Percentiles rank a stretch among this genome's conserved stretches.
Evolutionary conservation across 768 basidiomycete species (phyloP).

Genomic region (Boletus rufocinnamomeus): DNA sequence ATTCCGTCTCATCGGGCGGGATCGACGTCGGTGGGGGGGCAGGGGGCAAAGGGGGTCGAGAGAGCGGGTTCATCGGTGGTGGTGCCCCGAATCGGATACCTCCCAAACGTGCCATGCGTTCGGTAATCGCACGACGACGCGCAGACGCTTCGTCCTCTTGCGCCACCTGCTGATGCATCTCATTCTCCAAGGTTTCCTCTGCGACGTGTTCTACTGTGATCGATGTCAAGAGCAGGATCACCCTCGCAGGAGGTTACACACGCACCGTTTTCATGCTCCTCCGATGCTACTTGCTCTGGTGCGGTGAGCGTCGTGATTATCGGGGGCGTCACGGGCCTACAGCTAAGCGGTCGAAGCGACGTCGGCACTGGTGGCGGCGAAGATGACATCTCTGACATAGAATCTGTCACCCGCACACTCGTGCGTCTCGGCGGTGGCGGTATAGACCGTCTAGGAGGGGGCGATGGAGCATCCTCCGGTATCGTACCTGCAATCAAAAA

Average conservation of each 20-base stretch:
- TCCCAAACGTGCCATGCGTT: conserved; percentile 93
- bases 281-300: conserved; percentile 11
- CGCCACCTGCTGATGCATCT: conserved; percentile 16
- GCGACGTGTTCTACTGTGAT: conserved; percentile 2
- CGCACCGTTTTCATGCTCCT: conserved; percentile 14
- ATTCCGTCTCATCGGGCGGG: conserved; percentile 27
- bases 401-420: conserved; percentile 19
- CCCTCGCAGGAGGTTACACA: neutral
- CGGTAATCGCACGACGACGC: conserved; percentile 75
- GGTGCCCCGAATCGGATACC: conserved; percentile 82
- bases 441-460: conserved; percentile 21
- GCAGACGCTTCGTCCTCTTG: conserved; percentile 50
- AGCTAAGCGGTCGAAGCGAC: conserved; percentile 16
- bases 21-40: conserved; percentile 40
- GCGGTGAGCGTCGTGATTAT: conserved; percentile 25
- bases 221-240: neutral
- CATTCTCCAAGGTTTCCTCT: conserved; percentile 13
- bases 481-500: conserved; percentile 12
- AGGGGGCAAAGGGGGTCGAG: conserved; percentile 40
- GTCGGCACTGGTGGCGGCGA: conserved; percentile 25
- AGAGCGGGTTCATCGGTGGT: conserved; percentile 41
- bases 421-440: conserved; percentile 28
- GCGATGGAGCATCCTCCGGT: conserved; percentile 13
- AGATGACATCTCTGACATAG: conserved; percentile 11
- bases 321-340: conserved; percentile 24